Evolutionary conservation across 2,329 filamentous ascomycete genomes (phyloP).

Genomic region (Ustulina deusta): DNA sequence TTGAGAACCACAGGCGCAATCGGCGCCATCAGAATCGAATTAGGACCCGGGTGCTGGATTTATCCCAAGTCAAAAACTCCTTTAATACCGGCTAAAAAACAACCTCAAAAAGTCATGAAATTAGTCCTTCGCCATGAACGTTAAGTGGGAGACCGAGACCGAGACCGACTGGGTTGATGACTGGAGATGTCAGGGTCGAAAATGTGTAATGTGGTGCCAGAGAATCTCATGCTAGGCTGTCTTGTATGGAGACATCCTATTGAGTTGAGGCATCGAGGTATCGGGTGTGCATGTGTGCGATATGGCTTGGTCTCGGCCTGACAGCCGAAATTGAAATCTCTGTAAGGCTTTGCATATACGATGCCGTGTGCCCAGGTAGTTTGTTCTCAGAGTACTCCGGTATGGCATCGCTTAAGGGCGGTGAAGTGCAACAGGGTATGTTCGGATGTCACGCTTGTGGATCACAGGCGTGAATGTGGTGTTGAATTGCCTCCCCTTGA

Average conservation of each 20-base stretch:
- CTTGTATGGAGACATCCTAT: conserved; percentile 11
- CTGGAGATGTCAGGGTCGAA: conserved; percentile 8
- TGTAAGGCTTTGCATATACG: conserved; percentile 28
- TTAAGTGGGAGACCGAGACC: conserved; percentile 31
- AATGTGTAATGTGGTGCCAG: neutral
- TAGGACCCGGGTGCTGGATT: conserved; percentile 30
- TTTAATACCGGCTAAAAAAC: conserved; percentile 26
- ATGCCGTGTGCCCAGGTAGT: neutral
- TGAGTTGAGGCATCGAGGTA: neutral
- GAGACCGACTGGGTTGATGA: conserved; percentile 2
- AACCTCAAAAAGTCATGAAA: conserved; percentile 32
- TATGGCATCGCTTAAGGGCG: conserved; percentile 42
- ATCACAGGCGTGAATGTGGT: conserved; percentile 31
- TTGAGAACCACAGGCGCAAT: conserved; percentile 18
- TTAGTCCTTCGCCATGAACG: conserved; percentile 42
- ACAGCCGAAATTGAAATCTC: neutral
- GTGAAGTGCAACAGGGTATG: conserved; percentile 45
- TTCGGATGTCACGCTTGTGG: conserved; percentile 42
- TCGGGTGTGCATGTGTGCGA: neutral
- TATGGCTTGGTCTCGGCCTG: neutral
- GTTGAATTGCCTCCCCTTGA: conserved; percentile 34
- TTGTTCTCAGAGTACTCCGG: neutral
- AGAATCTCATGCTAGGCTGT: conserved; percentile 4
- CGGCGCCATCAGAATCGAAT: conserved; percentile 15
- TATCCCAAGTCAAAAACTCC: conserved; percentile 38